These are phyloP conservation scores for Colletotrichum theobromicola DNA, from an alignment of 2,329 filamentous ascomycete species.

Conservation along the genomic window DNA sequence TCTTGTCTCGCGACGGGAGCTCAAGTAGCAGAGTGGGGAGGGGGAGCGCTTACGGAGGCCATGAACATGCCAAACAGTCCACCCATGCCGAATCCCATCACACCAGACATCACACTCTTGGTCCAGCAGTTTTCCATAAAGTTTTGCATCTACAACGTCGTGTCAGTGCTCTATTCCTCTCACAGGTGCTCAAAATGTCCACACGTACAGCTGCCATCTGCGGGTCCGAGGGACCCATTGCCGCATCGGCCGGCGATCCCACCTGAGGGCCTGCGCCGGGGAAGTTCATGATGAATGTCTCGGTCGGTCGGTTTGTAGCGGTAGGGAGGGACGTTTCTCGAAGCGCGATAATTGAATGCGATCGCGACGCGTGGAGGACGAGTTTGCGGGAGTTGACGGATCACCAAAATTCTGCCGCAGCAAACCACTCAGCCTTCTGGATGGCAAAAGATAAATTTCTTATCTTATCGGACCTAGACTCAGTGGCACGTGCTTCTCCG, in stretches of 20 bases:
- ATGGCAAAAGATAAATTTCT: neutral
- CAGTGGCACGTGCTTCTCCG: conserved; percentile 7
- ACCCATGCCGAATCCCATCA: conserved; percentile 92
- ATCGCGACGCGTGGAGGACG: conserved; percentile 1
- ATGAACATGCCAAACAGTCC: conserved; percentile 97
- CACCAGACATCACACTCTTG: conserved; percentile 88
- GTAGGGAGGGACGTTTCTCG: neutral
- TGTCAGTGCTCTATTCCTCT: neutral
- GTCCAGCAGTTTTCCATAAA: conserved; percentile 92
- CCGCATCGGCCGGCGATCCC: conserved; percentile 22
- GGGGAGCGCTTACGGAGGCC: conserved; percentile 74
- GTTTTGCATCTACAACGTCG: conserved; percentile 68
- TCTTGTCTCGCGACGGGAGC: neutral
- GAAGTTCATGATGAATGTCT: conserved; percentile 42
- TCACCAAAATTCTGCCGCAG: conserved; percentile 42
- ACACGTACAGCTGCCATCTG: conserved; percentile 54
- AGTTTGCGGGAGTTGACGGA: conserved; percentile 21
- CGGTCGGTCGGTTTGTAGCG: neutral
- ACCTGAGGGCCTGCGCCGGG: conserved; percentile 28
- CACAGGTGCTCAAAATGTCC: neutral
- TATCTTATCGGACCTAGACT: conserved; percentile 6
- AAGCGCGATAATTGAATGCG: neutral
- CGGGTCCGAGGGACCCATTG: conserved; percentile 50
- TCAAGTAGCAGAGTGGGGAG: neutral
- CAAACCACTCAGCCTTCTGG: conserved; percentile 35